Conservation (phyloP, 768 basidiomycete species). For the Tulasnella sp. region DNA sequence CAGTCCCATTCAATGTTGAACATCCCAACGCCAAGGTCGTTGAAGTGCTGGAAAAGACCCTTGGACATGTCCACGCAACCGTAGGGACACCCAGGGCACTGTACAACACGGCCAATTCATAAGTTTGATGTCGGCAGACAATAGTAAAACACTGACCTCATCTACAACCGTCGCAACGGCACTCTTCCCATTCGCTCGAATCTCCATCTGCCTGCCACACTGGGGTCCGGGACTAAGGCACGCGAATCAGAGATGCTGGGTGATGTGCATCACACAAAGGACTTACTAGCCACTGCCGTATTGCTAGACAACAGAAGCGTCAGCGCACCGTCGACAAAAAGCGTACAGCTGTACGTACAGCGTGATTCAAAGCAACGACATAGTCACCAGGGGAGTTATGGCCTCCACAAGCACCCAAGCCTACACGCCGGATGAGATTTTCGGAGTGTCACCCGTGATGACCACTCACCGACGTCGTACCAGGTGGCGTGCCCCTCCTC, state of each 20-base stretch:
- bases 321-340: background rate
- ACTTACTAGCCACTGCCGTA: background rate
- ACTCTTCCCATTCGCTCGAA: conserved; percentile 20
- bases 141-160: conserved; percentile 7
- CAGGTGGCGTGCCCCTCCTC: conserved; percentile 15
- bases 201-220: conserved; percentile 23
- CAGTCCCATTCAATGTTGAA: conserved; percentile 16
- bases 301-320: background rate
- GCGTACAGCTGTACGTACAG: background rate
- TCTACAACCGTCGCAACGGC: conserved; percentile 20
- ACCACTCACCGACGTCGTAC: conserved; percentile 14
- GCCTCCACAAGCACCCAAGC: conserved; percentile 18
- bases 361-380: conserved; percentile 18
- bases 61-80: conserved; percentile 23
- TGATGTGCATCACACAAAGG: background rate
- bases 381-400: conserved; percentile 12
- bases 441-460: background rate
- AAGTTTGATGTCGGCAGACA: background rate
- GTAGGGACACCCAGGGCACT: conserved; percentile 14
- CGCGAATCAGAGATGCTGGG: background rate
- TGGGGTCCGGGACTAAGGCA: conserved; percentile 12
- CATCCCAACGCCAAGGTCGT: conserved; percentile 4
- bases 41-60: conserved; percentile 22
- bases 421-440: background rate
- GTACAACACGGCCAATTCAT: background rate